These are phyloP conservation scores for Trichoderma oligosporum DNA, from an alignment of 2,329 filamentous ascomycete species.

Conservation along the genomic window DNA sequence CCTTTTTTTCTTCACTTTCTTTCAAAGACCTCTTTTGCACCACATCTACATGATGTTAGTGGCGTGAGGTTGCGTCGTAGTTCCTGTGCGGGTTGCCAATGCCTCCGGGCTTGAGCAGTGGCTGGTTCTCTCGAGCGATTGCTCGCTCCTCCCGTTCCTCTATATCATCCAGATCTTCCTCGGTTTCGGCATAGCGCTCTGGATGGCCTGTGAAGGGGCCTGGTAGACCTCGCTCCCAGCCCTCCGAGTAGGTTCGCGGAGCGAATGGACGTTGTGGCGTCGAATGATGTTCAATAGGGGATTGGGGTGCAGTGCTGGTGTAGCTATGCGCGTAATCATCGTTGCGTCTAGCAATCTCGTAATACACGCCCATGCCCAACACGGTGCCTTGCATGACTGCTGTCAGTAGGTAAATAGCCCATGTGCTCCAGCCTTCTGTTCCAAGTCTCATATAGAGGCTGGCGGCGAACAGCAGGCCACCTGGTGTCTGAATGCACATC, in stretches of 20 bases:
- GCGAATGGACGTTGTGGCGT: conserved; percentile 36
- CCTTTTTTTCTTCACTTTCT: not conserved
- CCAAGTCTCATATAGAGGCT: conserved; percentile 80
- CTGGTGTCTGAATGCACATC: conserved; percentile 97
- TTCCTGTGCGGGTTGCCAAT: conserved; percentile 45
- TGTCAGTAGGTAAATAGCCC: conserved; percentile 86
- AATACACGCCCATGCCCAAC: conserved; percentile 75
- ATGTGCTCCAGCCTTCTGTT: conserved; percentile 85
- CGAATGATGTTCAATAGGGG: conserved; percentile 28
- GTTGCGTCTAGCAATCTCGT: conserved; percentile 52
- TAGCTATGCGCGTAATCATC: conserved; percentile 25
- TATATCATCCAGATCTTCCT: conserved; percentile 49
- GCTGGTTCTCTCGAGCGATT: conserved; percentile 48
- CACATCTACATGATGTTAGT: not conserved
- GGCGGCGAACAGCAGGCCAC: conserved; percentile 82
- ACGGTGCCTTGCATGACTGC: conserved; percentile 80
- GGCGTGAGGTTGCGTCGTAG: conserved; percentile 34
- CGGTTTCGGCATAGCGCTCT: conserved; percentile 49
- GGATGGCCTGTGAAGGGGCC: conserved; percentile 51
- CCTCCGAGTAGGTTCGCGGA: conserved; percentile 46
- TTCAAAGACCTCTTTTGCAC: not conserved
- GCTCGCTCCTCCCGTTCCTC: conserved; percentile 50
- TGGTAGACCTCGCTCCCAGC: conserved; percentile 49
- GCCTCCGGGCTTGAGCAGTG: conserved; percentile 47
- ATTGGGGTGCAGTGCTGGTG: conserved; percentile 28